These are phyloP conservation scores for Termitomyces sp. DNA, from an alignment of 768 basidiomycete genomes.

Conservation along the genomic window DNA sequence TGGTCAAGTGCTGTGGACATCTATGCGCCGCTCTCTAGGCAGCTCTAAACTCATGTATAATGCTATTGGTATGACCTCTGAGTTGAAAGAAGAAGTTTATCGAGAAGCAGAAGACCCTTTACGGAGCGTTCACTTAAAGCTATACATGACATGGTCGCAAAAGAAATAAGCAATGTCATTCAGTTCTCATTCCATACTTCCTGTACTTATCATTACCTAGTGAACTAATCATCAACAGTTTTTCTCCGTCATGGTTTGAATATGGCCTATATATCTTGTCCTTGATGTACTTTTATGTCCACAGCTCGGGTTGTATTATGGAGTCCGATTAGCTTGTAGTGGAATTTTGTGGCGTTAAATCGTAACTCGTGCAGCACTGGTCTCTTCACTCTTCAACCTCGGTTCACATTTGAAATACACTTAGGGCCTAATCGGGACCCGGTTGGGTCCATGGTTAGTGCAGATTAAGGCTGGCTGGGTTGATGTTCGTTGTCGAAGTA, in stretches of 20 bases:
- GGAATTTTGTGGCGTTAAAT: no score
- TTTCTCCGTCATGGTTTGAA: not conserved
- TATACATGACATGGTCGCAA: slow-evolving; percentile 3
- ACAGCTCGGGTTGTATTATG: not conserved
- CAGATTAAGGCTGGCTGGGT: no score
- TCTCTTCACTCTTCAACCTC: no score
- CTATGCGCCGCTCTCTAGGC: not conserved
- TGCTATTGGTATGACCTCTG: not conserved
- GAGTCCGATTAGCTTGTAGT: no score
- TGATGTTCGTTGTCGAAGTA: no score
- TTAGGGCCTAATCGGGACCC: no score
- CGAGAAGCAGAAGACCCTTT: slow-evolving; percentile 1
- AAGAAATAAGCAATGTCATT: not conserved
- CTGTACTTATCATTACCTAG: no score
- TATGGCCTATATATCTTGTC: not conserved
- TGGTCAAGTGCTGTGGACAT: not conserved
- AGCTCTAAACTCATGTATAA: not conserved
- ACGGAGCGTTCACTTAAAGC: not conserved
- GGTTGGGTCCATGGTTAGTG: no score
- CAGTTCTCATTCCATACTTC: not conserved
- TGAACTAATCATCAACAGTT: not conserved
- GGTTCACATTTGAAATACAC: no score
- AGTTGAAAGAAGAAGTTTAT: not conserved
- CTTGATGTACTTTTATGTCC: not conserved
- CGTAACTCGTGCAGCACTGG: no score